Evolutionary conservation across 2,329 filamentous ascomycete genomes (phyloP), one percentile per base, ranked within the genome.

Genomic region (Fusarium mexicanum): DNA sequence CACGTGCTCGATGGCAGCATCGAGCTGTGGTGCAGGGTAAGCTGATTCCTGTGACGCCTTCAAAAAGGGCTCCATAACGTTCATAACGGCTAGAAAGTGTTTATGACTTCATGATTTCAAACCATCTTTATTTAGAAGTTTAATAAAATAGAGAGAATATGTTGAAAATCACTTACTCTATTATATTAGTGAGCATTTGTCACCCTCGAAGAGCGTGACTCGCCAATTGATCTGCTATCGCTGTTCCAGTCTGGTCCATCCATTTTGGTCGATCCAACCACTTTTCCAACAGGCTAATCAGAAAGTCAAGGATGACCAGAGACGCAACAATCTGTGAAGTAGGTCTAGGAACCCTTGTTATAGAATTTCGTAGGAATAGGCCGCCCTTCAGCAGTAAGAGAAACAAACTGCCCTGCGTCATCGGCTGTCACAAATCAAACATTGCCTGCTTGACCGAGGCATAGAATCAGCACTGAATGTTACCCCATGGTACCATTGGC

Each of bases 381-480:
- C 18, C 17, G 54, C 26, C 46, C 2, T 37, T 22, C 29, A 14
- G 26, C 37, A 41, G 22, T 11, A 51, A 51, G 22, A 26, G 33
- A 29, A 67, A 18, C 8, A 5, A 33, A 33, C 26, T 24, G 14
- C 50, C 17, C 40, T 5, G 26, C 18, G 38, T 67, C 17, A 29
- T 20, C 35, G 17, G 22, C 31, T 29, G 51, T 43, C 44, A 54
- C 69, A 71, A 71, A 67, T 71, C 69, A 71, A 71, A 71, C 55
- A 44, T 22, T 11, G 9, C 24, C 26, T 5, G 16, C 17, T 40
- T 50, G 41, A 17, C 37, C 26, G 35, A 29, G 22, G 33, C 20
- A 41, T 13, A 14, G 11, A 35, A 41, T 14, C 29, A 38, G 40
- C 38, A 24, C 24, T 29, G 20, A 26, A 61, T 57, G 24, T 14